Conservation (phyloP, 495 filamentous ascomycete genomes). For the Neurospora africana region DNA sequence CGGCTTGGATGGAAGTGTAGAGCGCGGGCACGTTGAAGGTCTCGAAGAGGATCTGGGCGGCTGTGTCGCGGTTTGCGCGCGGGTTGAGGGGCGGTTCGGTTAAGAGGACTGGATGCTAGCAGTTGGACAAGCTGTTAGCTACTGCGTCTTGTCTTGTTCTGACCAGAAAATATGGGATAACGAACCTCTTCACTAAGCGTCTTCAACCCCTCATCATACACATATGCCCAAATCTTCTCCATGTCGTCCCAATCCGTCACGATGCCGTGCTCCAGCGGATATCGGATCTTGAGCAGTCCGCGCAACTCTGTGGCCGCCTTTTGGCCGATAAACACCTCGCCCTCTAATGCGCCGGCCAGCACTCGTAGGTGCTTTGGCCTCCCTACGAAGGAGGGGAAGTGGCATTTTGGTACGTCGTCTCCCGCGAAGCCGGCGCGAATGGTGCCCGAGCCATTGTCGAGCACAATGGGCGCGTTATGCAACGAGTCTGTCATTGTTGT, state of each 20-base stretch:
- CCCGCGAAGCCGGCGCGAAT: conserved; percentile 96
- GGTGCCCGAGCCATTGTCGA: conserved; percentile 97
- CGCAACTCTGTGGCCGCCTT: conserved; percentile 81
- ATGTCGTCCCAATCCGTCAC: conserved; percentile 99
- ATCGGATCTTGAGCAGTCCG: conserved; percentile 87
- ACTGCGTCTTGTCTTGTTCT: background rate
- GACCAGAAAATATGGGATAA: background rate
- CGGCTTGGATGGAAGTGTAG: conserved; percentile 94
- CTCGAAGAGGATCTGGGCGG: conserved; percentile 96
- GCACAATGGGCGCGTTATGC: conserved; percentile 94
- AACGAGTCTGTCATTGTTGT: conserved; percentile 65
- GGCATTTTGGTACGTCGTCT: conserved; percentile 89
- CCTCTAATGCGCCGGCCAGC: conserved; percentile 89
- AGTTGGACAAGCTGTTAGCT: conserved; percentile 4
- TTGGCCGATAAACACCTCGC: conserved; percentile 93
- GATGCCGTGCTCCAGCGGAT: conserved; percentile 94
- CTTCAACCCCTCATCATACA: conserved; percentile 62
- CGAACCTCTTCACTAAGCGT: conserved; percentile 89
- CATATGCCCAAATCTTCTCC: conserved; percentile 93
- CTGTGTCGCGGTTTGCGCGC: conserved; percentile 87
- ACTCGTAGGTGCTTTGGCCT: conserved; percentile 95
- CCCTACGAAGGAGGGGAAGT: conserved; percentile 96
- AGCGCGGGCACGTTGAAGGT: conserved; percentile 97
- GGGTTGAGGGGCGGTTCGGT: conserved; percentile 97
- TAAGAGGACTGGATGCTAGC: conserved; percentile 83